phyloP scores from a whole-genome alignment of 345 rosid genomes.

The Camelina neglecta region DNA sequence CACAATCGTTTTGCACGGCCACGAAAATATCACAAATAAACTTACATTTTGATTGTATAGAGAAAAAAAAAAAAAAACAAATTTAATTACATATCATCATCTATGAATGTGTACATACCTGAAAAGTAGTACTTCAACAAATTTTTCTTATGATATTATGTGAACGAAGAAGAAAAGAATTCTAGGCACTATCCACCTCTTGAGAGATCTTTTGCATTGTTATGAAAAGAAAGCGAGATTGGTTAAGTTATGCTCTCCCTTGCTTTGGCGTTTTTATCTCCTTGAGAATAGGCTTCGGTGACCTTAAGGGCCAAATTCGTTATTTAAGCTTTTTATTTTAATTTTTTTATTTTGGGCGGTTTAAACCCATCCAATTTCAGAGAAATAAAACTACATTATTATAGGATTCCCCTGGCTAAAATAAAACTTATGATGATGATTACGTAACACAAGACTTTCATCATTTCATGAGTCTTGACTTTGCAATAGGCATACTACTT shows the following conservation, averaged over 20 bases:
- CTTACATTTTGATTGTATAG: not conserved
- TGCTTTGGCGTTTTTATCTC: conserved; percentile 18
- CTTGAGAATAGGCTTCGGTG: conserved; percentile 22
- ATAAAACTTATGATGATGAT: not conserved
- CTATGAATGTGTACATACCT: not conserved
- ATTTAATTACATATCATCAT: too few relatives aligned
- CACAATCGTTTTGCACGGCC: not conserved
- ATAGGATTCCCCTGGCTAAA: not conserved
- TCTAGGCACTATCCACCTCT: not conserved
- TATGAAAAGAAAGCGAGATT: not conserved
- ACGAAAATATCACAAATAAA: not conserved
- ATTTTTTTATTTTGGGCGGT: too few relatives aligned
- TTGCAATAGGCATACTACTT: not conserved
- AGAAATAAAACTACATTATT: not conserved
- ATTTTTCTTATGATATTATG: too few relatives aligned
- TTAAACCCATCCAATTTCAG: too few relatives aligned
- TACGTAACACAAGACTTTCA: conserved; percentile 6
- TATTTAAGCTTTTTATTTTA: not conserved
- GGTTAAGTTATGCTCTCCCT: conserved; percentile 1
- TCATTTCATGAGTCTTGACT: not conserved
- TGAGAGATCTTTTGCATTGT: conserved; percentile 6
- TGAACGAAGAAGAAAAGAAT: not conserved
- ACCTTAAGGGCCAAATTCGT: conserved; percentile 1
- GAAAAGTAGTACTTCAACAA: not conserved
- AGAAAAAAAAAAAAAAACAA: too few relatives aligned